Evolutionary conservation across 805 yeast genomes (phyloP).

Genomic region (Clavispora santaluciae): DNA sequence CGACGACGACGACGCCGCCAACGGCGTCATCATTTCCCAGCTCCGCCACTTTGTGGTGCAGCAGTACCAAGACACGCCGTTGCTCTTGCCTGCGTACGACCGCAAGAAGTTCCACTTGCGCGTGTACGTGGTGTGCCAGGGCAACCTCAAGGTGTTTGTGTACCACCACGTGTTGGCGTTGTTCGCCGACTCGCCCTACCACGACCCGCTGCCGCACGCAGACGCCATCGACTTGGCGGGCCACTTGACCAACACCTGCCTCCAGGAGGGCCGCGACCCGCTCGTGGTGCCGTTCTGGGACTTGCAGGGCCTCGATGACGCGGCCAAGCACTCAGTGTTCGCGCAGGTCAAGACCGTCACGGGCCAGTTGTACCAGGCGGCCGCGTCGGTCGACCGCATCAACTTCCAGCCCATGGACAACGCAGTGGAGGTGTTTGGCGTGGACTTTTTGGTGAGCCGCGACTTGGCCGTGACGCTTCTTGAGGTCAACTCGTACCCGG

Average conservation of each 20-base stretch:
- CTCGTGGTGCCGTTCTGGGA: constrained; percentile 64
- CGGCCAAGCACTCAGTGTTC: constrained; percentile 34
- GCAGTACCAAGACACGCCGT: constrained; percentile 66
- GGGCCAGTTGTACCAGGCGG: constrained; percentile 75
- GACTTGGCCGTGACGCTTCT: constrained; percentile 53
- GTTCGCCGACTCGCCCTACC: constrained; percentile 61
- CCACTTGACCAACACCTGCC: constrained; percentile 91
- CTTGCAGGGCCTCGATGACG: constrained; percentile 39
- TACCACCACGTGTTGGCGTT: constrained; percentile 75
- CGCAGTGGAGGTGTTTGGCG: constrained; percentile 83
- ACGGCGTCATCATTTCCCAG: constrained; percentile 79
- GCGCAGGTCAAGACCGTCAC: constrained; percentile 56
- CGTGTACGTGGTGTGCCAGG: constrained; percentile 72
- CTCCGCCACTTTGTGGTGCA: constrained; percentile 89
- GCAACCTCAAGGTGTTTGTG: constrained; percentile 73
- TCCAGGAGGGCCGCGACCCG: constrained; percentile 54
- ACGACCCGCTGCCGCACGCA: constrained; percentile 24
- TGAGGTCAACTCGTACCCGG: constrained; percentile 93
- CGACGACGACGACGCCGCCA: constrained; percentile 44
- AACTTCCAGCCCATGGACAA: constrained; percentile 78
- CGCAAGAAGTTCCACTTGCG: constrained; percentile 85
- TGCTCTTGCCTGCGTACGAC: constrained; percentile 56
- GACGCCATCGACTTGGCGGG: constrained; percentile 50
- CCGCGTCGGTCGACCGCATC: constrained; percentile 71
- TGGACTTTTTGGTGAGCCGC: constrained; percentile 75